These are phyloP conservation scores for Pyrus bretschneideri DNA, from an alignment of 306 rosid species.

Conservation along the genomic window DNA sequence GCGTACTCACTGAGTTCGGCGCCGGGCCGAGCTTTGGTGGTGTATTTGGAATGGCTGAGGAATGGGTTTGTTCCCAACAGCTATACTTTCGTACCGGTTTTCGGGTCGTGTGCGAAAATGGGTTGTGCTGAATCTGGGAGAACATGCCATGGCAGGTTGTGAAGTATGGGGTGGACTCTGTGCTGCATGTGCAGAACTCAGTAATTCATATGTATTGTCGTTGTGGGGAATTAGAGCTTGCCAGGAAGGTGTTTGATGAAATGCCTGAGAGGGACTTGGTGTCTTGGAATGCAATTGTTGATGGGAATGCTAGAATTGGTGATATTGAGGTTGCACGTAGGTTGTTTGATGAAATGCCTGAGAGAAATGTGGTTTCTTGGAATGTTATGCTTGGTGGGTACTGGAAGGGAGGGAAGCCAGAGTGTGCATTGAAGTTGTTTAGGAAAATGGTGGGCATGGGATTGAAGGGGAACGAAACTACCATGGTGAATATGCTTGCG, in stretches of 20 bases:
- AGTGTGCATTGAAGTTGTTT: slow-evolving; percentile 54
- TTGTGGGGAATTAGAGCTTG: slow-evolving; percentile 35
- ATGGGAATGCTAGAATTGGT: slow-evolving; percentile 29
- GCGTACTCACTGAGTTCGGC: slow-evolving; percentile 37
- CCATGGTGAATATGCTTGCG: slow-evolving; percentile 42
- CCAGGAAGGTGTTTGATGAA: slow-evolving; percentile 42
- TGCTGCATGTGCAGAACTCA: slow-evolving; percentile 47
- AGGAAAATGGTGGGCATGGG: slow-evolving; percentile 47
- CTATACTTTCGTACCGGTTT: slow-evolving; percentile 49
- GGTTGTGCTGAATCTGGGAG: slow-evolving; percentile 39
- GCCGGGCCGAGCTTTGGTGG: slow-evolving; percentile 28
- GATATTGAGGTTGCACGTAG: slow-evolving; percentile 35
- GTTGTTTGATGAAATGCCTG: slow-evolving; percentile 55
- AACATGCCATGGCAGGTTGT: slow-evolving; percentile 54
- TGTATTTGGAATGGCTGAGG: slow-evolving; percentile 41
- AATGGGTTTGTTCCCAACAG: slow-evolving; percentile 43
- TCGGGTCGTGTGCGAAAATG: slow-evolving; percentile 41
- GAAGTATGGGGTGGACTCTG: slow-evolving; percentile 49
- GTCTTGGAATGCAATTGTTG: slow-evolving; percentile 62
- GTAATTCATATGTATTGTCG: slow-evolving; percentile 57
- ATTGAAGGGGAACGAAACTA: slow-evolving; percentile 37
- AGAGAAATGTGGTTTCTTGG: slow-evolving; percentile 57
- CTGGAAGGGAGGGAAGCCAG: slow-evolving; percentile 56
- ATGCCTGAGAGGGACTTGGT: slow-evolving; percentile 44
- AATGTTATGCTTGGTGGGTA: slow-evolving; percentile 54